Base-by-base conservation (phyloP, 2,329 filamentous ascomycete species). In the Trichoderma breve region DNA sequence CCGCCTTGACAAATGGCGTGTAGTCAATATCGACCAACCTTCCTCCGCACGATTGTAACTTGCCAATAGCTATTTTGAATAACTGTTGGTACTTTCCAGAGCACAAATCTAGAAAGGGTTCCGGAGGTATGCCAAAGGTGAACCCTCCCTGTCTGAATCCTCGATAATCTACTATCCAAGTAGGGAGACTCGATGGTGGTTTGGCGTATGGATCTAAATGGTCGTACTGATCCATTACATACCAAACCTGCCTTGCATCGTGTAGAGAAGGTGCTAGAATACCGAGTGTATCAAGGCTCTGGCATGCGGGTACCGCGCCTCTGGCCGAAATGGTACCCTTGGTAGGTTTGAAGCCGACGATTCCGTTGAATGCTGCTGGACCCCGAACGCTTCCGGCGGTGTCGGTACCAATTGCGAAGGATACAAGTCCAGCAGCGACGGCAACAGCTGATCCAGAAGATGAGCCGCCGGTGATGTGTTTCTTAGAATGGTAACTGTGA, bases 321-420 rank as follows among this genome's bases (percentile, higher is more conserved):
- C 66, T 60, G 1, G 66, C 66, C 7, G 66, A 69, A 8, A 69
- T 61, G 8, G 66, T 69, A 11, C 66, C 66, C 14, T 69, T 69
- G 12, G 66, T 69, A 3, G 66, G 66, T 9, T 74, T 69, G 66
- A 61, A 69, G 51, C 75, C 75, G 8, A 72, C 74, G 21, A 73
- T 70, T 36, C 75, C 74, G 6, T 73, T 75, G 11, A 76, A 60
- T 21, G 75, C 75, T 30, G 75, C 75, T 6, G 75, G 75, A 32
- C 73, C 71, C 18, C 74, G 72, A 26, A 67, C 24, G 11, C 74
- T 75, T 18, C 75, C 74, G 7, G 74, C 75, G 2, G 75, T 76
- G 57, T 76, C 75, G 9, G 75, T 76, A 2, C 75, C 75, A 60
- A 76, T 63, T 8, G 74, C 72, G 51, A 74, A 76, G 2, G 67